Evolutionary conservation across 495 filamentous ascomycete species (phyloP), one percentile per base, ranked within the genome.

Genomic region (Neurospora sublineolata): DNA sequence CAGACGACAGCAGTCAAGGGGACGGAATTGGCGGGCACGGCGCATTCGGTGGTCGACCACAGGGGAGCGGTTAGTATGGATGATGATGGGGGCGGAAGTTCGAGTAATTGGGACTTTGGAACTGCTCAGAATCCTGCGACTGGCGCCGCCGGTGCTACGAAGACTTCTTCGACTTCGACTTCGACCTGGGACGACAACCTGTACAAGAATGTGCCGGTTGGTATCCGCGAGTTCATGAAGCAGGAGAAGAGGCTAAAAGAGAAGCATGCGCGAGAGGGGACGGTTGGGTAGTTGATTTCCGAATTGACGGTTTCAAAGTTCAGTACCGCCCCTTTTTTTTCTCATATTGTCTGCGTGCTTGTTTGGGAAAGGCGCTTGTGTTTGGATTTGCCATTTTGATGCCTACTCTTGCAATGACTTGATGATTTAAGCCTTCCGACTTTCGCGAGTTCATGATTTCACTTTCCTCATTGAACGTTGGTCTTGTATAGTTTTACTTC

Each of bases 161-260:
- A 81, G 81, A 81, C 52, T 77, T 84, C 8, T 46, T n/a, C 42
- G 42, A 46, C 44, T 46, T 20, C 23, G 27, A 20, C 23, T 20
- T 27, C 23, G 23, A 18, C 52, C 12, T 86, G 81, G 79, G 83
- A 86, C 70, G 86, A 87, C 38, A 88, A 92, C 69, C 74, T 97
- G 68, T 97, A 96, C 78, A 88, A 87, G 70, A 89, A 88, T 74
- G 88, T 99, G 52, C 94, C 96, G 1, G 92, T 99, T 27, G 96
- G 95, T 7, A 97, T 99, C 73, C 86, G 91, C 71, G 95, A 96
- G 79, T 99, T 99, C 80, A 98, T 99, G 94, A 92, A 90, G 84
- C 93, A 90, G 68, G 95, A 99, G 84, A 99, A 97, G 87, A 90
- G 82, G 80, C 81, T 99, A 72, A 93, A 93, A 79, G 86, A 91